Evolutionary conservation across 1,284 basidiomycete species (phyloP), one percentile per base, ranked within the genome.

Genomic region (Ustilago trichophora): DNA sequence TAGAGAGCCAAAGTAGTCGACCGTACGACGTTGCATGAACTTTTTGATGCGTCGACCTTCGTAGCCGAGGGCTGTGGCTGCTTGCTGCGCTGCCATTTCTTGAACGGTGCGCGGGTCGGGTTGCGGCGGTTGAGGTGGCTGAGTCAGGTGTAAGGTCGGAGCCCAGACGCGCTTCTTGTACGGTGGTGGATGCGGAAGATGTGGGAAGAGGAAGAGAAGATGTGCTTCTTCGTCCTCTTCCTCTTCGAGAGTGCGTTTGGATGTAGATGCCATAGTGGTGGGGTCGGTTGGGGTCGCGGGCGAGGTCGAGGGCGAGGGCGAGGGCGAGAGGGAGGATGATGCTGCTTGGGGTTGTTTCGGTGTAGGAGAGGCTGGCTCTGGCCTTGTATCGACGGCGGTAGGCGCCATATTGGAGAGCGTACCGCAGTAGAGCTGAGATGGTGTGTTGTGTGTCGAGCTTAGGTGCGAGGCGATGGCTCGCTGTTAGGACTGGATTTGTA

Each of bases 1-100:
- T 80, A 95, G 85, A 2, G 89, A 88, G 22, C 92, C 92, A 74
- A 91, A 91, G 79, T 93, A 96, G 83, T 98, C 95, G 12, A 98
- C 92, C 13, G 95, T 98, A 80, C 93, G 84, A 58, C 95, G 85
- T 18, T 95, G 93, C 72, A 93, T 87, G 52, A 92, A 93, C 83
- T 93, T 93, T 84, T 93, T 92, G 65, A 92, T 86, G 6, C 85
- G 82, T 87, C 92, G 27, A 86, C 90, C 77, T 89, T 91, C 73
- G 66, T 71, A 81, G 25, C 70, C 81, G 48, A 67, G 75, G 16
- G 64, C 75, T 34, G 75, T 69, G 51, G 81, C 70, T 42, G 82
- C 67, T 63, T 65, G 82, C n/a, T 84, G 88, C 3, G 91, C 85
- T 0, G 83, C 90, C 76, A 90, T 84, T 77, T 93, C 91, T 52